phyloP scores from a whole-genome alignment of 768 basidiomycete genomes.

The Leccinum olivaceopallidum region DNA sequence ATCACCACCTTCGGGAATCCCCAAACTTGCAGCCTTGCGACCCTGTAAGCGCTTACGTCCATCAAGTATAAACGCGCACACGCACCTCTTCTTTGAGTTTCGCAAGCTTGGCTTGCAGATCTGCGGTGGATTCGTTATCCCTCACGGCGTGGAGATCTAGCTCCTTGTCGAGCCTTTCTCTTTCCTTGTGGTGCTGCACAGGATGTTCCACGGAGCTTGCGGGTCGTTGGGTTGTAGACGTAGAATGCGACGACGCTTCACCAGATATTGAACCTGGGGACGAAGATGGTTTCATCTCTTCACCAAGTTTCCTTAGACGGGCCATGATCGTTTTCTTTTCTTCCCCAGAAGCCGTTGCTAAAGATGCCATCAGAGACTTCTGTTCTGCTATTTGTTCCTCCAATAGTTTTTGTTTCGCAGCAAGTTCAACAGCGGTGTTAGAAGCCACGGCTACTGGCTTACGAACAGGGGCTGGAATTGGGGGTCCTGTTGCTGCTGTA shows the following conservation, averaged over 20 bases:
- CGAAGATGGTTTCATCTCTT: conserved; percentile 65
- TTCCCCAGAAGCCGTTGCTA: conserved; percentile 60
- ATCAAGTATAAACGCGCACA: conserved; percentile 9
- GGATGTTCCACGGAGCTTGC: conserved; percentile 28
- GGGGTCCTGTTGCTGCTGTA: conserved; percentile 26
- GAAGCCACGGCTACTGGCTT: conserved; percentile 38
- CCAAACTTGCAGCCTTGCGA: conserved; percentile 70
- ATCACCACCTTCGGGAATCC: conserved; percentile 54
- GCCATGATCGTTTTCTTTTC: conserved; percentile 83
- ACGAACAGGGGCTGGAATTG: conserved; percentile 31
- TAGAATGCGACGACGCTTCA: conserved; percentile 29
- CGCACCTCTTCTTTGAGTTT: conserved; percentile 78
- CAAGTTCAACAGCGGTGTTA: conserved; percentile 50
- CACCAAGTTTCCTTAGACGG: conserved; percentile 70
- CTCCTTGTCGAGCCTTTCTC: conserved; percentile 77
- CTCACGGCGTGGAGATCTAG: conserved; percentile 60
- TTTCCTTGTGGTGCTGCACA: conserved; percentile 55
- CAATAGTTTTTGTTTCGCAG: conserved; percentile 71
- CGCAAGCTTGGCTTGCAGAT: conserved; percentile 71
- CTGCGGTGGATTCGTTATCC: conserved; percentile 57
- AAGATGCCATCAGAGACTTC: conserved; percentile 75
- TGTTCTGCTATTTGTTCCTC: conserved; percentile 88
- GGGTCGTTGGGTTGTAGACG: conserved; percentile 25
- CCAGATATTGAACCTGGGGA: conserved; percentile 31
- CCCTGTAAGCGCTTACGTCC: conserved; percentile 9